These are phyloP conservation scores for Plasmodium inui DNA, from an alignment of 169 alveolate genomes.

Conservation along the genomic window DNA sequence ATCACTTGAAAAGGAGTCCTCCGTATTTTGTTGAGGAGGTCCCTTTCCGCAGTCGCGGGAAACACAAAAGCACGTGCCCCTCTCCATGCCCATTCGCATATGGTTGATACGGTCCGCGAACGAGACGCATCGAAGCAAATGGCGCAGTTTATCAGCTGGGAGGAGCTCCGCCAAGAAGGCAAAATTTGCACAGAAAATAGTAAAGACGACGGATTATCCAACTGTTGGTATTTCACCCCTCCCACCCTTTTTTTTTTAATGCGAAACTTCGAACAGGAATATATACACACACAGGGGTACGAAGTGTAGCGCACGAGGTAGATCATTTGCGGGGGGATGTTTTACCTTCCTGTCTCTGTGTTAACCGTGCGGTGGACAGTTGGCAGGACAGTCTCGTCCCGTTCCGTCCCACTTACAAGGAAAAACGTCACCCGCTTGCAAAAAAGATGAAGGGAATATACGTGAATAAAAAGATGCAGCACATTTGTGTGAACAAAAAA, in stretches of 20 bases:
- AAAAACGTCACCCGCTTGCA: not conserved
- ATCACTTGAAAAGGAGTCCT: not conserved
- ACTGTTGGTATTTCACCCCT: not conserved
- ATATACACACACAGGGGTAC: not conserved
- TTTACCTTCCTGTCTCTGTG: not conserved
- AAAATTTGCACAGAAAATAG: too few species aligned
- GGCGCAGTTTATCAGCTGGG: not conserved
- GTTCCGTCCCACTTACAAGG: not conserved
- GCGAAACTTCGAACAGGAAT: not conserved
- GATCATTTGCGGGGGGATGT: not conserved
- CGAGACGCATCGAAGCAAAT: not conserved
- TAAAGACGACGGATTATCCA: not conserved
- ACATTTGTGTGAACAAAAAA: not conserved
- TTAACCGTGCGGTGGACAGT: not conserved
- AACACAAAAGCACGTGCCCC: not conserved
- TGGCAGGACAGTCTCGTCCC: not conserved
- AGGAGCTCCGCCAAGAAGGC: not conserved
- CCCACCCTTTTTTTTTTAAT: not conserved
- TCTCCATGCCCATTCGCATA: not conserved
- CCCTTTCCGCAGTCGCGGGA: not conserved
- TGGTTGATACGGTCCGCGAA: not conserved
- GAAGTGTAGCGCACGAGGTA: not conserved
- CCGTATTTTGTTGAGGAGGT: not conserved
- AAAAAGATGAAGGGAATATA: not conserved
- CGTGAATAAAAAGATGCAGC: not conserved